phyloP scores from a whole-genome alignment of 495 filamentous ascomycete species.

The Hyaloscypha bicolor region DNA sequence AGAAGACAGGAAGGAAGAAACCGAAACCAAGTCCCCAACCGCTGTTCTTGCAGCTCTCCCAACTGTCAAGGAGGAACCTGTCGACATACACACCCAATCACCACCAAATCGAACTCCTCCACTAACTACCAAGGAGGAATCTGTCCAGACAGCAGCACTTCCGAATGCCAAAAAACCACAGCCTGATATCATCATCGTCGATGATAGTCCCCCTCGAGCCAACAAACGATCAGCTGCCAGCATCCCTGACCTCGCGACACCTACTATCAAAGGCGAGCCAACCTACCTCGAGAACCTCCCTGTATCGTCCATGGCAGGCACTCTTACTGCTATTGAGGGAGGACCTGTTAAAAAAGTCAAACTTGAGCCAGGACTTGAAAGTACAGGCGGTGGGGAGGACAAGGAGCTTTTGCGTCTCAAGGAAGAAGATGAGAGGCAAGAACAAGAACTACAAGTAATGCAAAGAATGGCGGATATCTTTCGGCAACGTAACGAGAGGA shows the following conservation, averaged over 20 bases:
- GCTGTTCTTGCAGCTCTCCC: not conserved
- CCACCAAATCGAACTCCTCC: not conserved
- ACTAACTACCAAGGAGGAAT: not conserved
- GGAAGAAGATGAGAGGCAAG: not conserved
- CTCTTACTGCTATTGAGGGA: not conserved
- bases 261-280: slow-evolving; percentile 1
- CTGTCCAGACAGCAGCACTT: not conserved
- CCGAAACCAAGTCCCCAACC: not conserved
- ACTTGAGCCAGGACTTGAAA: not conserved
- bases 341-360: not conserved
- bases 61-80: not conserved
- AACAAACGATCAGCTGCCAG: not conserved
- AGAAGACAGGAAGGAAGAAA: not conserved
- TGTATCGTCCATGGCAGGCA: not conserved
- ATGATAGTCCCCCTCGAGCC: not conserved
- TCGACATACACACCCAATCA: not conserved
- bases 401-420: slow-evolving; percentile 7
- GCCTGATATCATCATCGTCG: slow-evolving; percentile 11
- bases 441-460: slow-evolving; percentile 5
- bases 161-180: not conserved
- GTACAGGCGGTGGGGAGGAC: not conserved
- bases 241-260: not conserved
- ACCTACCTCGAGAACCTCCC: not conserved
- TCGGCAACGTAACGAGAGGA: slow-evolving; percentile 9
- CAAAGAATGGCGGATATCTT: slow-evolving; percentile 1